Conservation (phyloP, 169 alveolate species). For the Babesia bovis region DNA sequence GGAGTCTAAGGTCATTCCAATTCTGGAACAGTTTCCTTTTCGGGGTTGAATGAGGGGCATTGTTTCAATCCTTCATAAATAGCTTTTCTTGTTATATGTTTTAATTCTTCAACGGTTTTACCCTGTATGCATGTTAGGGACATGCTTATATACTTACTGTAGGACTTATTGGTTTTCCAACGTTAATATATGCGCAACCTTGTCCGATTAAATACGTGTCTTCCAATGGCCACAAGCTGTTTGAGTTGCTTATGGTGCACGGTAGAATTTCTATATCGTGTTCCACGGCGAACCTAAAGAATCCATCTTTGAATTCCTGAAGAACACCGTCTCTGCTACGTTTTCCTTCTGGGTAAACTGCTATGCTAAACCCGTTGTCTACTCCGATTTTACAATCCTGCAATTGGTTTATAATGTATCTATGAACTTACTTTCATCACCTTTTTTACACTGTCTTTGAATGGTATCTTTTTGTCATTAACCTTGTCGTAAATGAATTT, state of each 20-base stretch:
- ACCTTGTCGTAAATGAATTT: constrained; percentile 50
- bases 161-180: constrained; percentile 60
- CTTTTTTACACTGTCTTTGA: constrained; percentile 24
- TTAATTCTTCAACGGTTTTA: constrained; percentile 50
- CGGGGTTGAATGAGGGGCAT: constrained; percentile 55
- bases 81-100: constrained; percentile 31
- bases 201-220: constrained; percentile 2
- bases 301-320: constrained; percentile 85
- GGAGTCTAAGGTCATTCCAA: constrained; percentile 16
- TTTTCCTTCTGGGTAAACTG: constrained; percentile 87
- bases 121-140: constrained; percentile 25
- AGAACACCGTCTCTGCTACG: constrained; percentile 79
- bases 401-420: not conserved
- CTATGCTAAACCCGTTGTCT: constrained; percentile 57
- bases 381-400: constrained; percentile 36
- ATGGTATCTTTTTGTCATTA: constrained; percentile 31
- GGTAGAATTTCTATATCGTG: constrained; percentile 82
- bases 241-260: constrained; percentile 62
- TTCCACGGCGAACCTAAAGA: constrained; percentile 85
- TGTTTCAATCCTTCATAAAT: constrained; percentile 34
- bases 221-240: constrained; percentile 1
- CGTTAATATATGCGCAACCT: constrained; percentile 28
- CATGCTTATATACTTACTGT: not conserved
- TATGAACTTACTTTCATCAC: constrained; percentile 34
- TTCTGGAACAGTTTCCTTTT: constrained; percentile 40